phyloP scores from a whole-genome alignment of 73 alveolate genomes.

The Paramecium biaurelia region DNA sequence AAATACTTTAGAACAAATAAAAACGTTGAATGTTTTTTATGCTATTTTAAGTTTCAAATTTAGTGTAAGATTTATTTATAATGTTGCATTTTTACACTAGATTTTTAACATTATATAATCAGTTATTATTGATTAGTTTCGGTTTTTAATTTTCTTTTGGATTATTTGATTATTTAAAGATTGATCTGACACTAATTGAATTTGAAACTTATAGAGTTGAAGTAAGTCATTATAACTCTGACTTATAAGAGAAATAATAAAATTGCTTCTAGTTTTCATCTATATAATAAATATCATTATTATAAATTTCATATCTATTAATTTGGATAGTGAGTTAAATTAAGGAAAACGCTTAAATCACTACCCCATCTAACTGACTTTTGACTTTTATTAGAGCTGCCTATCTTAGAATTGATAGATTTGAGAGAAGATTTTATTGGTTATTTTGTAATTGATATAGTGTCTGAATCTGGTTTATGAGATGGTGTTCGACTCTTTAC shows the following conservation, averaged over 20 bases:
- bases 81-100: no score
- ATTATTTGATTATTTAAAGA: no score
- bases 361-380: conserved; percentile 3
- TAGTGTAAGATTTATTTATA: no score
- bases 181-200: no score
- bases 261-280: background rate
- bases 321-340: background rate
- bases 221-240: background rate
- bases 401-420: background rate
- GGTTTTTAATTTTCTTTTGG: no score
- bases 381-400: background rate
- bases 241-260: background rate
- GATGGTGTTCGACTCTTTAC: background rate
- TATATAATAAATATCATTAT: background rate
- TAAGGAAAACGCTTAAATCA: background rate
- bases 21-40: no score
- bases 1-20: no score
- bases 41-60: no score
- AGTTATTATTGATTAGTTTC: no score
- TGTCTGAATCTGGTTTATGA: background rate
- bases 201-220: background rate
- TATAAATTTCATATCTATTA: background rate
- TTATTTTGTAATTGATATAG: background rate
- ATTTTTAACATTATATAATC: no score
- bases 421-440: background rate